phyloP scores from a whole-genome alignment of 768 basidiomycete genomes.

The Pisolithus tinctorius region DNA sequence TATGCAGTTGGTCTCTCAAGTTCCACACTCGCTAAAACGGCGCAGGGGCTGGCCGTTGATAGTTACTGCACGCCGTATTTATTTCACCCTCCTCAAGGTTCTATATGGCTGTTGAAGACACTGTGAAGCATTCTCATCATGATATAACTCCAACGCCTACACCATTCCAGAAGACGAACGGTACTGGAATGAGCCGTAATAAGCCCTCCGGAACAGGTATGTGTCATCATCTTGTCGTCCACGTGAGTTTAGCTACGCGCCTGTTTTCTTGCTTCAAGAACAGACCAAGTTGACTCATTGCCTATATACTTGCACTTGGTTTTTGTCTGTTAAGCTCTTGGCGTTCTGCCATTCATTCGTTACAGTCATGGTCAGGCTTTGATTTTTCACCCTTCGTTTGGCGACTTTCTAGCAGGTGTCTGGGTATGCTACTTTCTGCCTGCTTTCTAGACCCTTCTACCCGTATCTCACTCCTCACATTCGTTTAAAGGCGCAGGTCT shows the following conservation, averaged over 20 bases:
- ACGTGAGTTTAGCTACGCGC: conserved; percentile 3
- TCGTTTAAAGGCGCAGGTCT: background rate
- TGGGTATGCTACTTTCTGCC: background rate
- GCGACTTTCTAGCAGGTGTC: background rate
- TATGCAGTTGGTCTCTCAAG: background rate
- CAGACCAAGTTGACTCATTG: background rate
- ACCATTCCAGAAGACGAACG: background rate
- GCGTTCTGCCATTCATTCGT: background rate
- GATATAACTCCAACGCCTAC: background rate
- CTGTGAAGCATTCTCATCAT: background rate
- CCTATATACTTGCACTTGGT: background rate
- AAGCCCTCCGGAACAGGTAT: conserved; percentile 12
- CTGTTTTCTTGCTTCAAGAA: background rate
- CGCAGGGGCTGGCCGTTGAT: background rate
- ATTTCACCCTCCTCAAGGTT: background rate
- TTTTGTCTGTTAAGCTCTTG: background rate
- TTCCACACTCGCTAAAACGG: background rate
- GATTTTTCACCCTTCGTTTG: background rate
- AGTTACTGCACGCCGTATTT: background rate
- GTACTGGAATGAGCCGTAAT: background rate
- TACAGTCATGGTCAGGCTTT: background rate
- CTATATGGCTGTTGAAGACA: conserved; percentile 1
- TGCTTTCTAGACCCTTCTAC: conserved; percentile 1
- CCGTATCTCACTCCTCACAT: background rate
- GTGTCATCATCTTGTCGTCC: conserved; percentile 9